Evolutionary conservation across 805 yeast genomes (phyloP).

Genomic region (Zygosaccharomyces gambellarensis): DNA sequence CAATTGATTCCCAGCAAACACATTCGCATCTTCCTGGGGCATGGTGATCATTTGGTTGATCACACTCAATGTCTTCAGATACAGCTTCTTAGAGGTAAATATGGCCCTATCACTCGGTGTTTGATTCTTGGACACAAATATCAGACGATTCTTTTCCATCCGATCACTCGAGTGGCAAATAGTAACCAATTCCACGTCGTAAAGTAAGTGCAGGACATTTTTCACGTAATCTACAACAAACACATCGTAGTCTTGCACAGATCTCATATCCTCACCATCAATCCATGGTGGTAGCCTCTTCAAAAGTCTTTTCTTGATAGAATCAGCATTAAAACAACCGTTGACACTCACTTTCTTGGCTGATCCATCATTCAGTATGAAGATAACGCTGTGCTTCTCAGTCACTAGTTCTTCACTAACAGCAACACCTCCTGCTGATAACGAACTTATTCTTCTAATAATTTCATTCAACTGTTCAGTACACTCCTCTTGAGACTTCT

Average conservation of each 20-base stretch:
- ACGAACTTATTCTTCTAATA: constrained; percentile 21
- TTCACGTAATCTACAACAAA: constrained; percentile 49
- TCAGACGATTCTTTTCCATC: constrained; percentile 60
- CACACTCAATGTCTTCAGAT: constrained; percentile 29
- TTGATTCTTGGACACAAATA: constrained; percentile 61
- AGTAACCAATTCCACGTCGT: constrained; percentile 76
- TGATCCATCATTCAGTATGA: constrained; percentile 72
- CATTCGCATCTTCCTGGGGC: constrained; percentile 8
- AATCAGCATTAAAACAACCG: constrained; percentile 76
- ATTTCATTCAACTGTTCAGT: constrained; percentile 20
- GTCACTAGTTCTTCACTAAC: constrained; percentile 31
- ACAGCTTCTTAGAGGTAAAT: constrained; percentile 47
- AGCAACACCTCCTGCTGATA: constrained; percentile 17
- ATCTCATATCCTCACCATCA: constrained; percentile 26
- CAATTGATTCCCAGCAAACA: constrained; percentile 16
- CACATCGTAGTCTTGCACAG: constrained; percentile 47
- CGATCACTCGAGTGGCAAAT: constrained; percentile 74
- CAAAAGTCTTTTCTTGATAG: constrained; percentile 66
- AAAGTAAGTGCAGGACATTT: constrained; percentile 44
- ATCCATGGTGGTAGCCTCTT: constrained; percentile 42
- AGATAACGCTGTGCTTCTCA: constrained; percentile 48
- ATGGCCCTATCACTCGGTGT: constrained; percentile 60
- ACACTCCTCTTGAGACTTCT: constrained; percentile 10
- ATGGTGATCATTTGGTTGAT: constrained; percentile 15
- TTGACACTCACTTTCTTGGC: constrained; percentile 62